Evolutionary conservation across 768 basidiomycete species (phyloP), one percentile per base, ranked within the genome.

Genomic region (Russula ochroleuca): DNA sequence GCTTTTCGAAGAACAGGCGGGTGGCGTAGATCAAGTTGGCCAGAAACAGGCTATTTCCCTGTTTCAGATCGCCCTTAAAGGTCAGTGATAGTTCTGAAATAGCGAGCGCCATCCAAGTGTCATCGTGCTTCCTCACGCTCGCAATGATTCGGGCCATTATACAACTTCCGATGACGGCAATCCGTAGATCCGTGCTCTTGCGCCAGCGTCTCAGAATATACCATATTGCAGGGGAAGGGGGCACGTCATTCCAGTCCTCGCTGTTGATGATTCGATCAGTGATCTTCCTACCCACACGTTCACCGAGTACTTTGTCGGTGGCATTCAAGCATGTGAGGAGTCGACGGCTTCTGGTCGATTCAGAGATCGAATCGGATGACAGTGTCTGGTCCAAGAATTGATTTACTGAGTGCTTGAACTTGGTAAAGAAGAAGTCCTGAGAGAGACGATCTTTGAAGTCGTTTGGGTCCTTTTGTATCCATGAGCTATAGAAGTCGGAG

Each of bases 21-120:
- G 19, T 53, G 10, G 54, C 21, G 10, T 53, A n/a, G 17, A 61
- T 61, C 11, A 33, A 28, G 35, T 54, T 61, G 31, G 52, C 51
- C 2, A 61, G 33, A 6, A 28, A 37, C 5, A 47, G 9, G 45
- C 35, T 55, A 5, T 61, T 45, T 5, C 60, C 51, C 14, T 55
- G 45, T 6, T 47, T n/a, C 25, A 62, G 17, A 28, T 62, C 48
- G 6, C 19, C 8, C 7, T 5, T 6, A 7, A 62, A 38, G 28
- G 11, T 19, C 47, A 4, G 53, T 33, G 14, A 50, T 6, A 62
- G 14, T 2, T 56, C n/a, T 1, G 43, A 13, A 17, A 8, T 45
- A n/a, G 41, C 19, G 8, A 43, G 41, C 19, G 19, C 19, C 8
- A 19, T 43, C 41, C 41, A 43, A 15, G 41, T 43, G 15, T 43